Conservation (phyloP, 148 eudicot species). For the Beta vulgaris region DNA sequence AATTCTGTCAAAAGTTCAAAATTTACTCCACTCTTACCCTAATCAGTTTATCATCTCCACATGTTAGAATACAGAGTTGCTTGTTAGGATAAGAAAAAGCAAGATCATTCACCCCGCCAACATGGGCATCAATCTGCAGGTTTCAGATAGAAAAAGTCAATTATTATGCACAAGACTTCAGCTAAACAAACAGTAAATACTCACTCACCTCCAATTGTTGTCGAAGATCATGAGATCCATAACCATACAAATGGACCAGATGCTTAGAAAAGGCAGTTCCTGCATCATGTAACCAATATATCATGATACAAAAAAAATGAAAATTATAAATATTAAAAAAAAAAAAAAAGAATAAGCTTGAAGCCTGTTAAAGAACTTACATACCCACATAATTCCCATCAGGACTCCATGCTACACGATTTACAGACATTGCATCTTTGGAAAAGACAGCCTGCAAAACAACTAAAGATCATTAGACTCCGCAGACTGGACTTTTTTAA, state of each 20-base stretch:
- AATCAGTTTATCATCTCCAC: constrained; percentile 90
- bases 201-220: constrained; percentile 70
- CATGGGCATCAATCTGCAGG: constrained; percentile 79
- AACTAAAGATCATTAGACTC: constrained; percentile 22
- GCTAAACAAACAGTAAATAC: constrained; percentile 8
- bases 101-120: constrained; percentile 85
- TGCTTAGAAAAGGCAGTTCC: constrained; percentile 93
- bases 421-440: constrained; percentile 64
- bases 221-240: constrained; percentile 69
- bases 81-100: constrained; percentile 88
- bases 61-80: constrained; percentile 77
- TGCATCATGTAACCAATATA: constrained; percentile 31
- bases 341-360: not conserved
- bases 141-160: constrained; percentile 12
- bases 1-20: not conserved
- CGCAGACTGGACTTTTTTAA: not conserved
- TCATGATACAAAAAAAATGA: not conserved
- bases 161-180: not conserved
- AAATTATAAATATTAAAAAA: not conserved
- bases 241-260: constrained; percentile 71
- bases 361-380: too few species aligned
- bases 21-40: constrained; percentile 43
- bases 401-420: constrained; percentile 81
- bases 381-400: constrained; percentile 78
- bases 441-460: constrained; percentile 55